phyloP scores from a whole-genome alignment of 768 basidiomycete species.

The Boletales sp. region DNA sequence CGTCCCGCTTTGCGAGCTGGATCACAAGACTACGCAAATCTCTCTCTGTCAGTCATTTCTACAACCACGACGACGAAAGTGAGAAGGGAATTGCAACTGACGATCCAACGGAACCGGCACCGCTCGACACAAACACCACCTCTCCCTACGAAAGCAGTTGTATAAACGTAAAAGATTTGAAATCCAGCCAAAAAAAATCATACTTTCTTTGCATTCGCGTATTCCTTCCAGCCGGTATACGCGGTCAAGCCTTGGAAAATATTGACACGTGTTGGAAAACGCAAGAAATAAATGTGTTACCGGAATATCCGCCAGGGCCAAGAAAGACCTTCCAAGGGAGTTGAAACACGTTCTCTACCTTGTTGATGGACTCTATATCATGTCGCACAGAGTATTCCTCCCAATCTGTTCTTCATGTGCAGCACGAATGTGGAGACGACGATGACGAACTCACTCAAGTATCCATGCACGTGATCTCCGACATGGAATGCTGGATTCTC shows the following conservation, averaged over 20 bases:
- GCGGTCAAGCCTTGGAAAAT: constrained; percentile 18
- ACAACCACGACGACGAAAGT: background rate
- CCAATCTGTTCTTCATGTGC: background rate
- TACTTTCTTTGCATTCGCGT: constrained; percentile 37
- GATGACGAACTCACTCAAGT: background rate
- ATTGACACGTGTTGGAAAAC: constrained; percentile 3
- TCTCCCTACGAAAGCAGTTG: constrained; percentile 34
- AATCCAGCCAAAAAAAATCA: constrained; percentile 2
- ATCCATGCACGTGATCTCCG: constrained; percentile 35
- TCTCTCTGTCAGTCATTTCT: background rate
- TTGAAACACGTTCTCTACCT: constrained; percentile 22
- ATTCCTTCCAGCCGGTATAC: constrained; percentile 29
- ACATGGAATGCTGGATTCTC: constrained; percentile 35
- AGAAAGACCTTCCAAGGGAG: constrained; percentile 24
- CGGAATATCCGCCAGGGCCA: constrained; percentile 25
- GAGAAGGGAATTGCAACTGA: constrained; percentile 28
- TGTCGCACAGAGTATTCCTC: constrained; percentile 12
- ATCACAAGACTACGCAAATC: constrained; percentile 36
- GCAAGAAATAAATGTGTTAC: constrained; percentile 1
- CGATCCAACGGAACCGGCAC: constrained; percentile 51
- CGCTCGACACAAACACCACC: constrained; percentile 44
- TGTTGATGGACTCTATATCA: background rate
- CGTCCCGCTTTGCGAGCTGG: constrained; percentile 45
- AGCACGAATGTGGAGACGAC: constrained; percentile 13
- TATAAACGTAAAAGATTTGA: no score